phyloP scores from a whole-genome alignment of 75 land plant species.

The Isoetes taiwanensis region DNA sequence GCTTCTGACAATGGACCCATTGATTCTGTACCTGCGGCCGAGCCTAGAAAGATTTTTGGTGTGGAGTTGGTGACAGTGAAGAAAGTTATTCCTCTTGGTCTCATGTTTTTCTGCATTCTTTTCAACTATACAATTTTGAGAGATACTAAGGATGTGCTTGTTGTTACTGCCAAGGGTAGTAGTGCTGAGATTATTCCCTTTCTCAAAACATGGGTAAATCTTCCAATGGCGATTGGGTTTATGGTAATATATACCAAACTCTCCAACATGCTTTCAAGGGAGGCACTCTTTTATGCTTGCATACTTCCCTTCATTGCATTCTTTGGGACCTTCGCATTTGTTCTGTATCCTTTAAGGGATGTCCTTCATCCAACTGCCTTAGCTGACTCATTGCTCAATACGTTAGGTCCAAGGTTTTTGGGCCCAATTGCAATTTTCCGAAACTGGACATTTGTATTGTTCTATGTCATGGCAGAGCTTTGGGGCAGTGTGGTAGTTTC shows the following conservation, averaged over 20 bases:
- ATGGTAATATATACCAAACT: constrained; percentile 89
- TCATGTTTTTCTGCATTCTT: constrained; percentile 97
- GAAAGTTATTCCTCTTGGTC: constrained; percentile 85
- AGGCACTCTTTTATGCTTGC: constrained; percentile 82
- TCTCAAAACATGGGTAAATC: constrained; percentile 94
- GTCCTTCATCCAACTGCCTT: constrained; percentile 74
- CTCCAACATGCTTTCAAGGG: constrained; percentile 71
- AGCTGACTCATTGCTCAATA: constrained; percentile 54
- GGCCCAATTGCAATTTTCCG: constrained; percentile 95
- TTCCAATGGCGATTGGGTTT: constrained; percentile 98
- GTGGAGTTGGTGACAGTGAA: constrained; percentile 61
- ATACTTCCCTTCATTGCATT: constrained; percentile 88
- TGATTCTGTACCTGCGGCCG: too few relatives aligned
- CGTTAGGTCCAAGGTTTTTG: constrained; percentile 76
- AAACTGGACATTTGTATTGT: constrained; percentile 95
- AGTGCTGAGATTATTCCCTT: constrained; percentile 99
- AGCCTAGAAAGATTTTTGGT: constrained; percentile 47
- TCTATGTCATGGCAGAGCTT: constrained; percentile 99
- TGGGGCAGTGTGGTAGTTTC: constrained; percentile 99
- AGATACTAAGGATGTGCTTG: constrained; percentile 96
- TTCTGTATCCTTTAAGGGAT: constrained; percentile 72
- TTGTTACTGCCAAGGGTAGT: constrained; percentile 92
- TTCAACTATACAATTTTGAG: constrained; percentile 93
- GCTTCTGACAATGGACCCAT: too few relatives aligned
- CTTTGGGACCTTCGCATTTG: constrained; percentile 83